These are phyloP conservation scores for Fistulinella prunicolor DNA, from an alignment of 768 basidiomycete genomes.

Conservation along the genomic window DNA sequence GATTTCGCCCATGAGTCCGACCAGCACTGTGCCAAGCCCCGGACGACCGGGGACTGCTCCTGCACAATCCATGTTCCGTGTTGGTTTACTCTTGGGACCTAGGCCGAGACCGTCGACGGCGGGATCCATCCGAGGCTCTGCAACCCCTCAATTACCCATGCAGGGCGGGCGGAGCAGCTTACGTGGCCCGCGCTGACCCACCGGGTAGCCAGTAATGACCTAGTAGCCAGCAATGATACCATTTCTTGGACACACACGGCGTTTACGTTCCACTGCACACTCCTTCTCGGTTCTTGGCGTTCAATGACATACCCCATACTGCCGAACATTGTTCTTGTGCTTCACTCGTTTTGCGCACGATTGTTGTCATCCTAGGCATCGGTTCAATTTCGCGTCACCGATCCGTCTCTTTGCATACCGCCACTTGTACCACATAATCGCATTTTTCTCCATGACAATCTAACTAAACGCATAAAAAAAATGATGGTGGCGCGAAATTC, in stretches of 20 bases:
- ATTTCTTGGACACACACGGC: slow-evolving; percentile 22
- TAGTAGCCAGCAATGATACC: not conserved
- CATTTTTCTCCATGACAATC: slow-evolving; percentile 6
- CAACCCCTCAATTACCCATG: slow-evolving; percentile 29
- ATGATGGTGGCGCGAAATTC: slow-evolving; percentile 12
- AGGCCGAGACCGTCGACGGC: slow-evolving; percentile 24
- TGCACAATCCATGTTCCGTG: slow-evolving; percentile 5
- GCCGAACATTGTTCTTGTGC: not conserved
- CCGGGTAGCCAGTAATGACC: no score
- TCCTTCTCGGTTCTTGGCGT: slow-evolving; percentile 3
- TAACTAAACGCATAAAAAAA: not conserved
- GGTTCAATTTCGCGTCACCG: no score
- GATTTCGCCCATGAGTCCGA: no score
- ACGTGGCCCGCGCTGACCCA: slow-evolving; percentile 19
- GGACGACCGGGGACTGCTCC: slow-evolving; percentile 11
- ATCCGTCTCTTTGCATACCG: no score
- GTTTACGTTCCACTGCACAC: no score
- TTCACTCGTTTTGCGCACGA: slow-evolving; percentile 4
- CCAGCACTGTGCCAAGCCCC: no score
- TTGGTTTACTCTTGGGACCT: slow-evolving; percentile 28
- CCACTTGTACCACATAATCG: slow-evolving; percentile 1
- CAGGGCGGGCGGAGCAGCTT: slow-evolving; percentile 27
- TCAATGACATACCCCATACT: slow-evolving; percentile 18
- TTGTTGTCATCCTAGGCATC: no score
- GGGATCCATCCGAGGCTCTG: slow-evolving; percentile 19